These are phyloP conservation scores for Pneumocystis jirovecii DNA, from an alignment of 1,139 yeast genomes.

Conservation along the genomic window DNA sequence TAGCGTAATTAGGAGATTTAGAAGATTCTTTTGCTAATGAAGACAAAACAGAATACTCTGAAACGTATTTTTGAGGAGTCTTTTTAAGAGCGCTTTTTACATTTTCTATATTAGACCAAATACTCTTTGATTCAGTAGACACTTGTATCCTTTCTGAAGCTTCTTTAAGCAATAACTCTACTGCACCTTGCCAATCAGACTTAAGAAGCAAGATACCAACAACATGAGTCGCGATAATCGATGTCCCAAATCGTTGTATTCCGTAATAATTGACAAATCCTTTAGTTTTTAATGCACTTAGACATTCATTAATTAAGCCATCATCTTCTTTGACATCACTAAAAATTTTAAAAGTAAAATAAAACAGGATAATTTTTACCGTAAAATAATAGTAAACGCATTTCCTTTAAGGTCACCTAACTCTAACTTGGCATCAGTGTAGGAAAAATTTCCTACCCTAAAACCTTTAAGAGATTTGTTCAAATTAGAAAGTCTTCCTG, in stretches of 20 bases:
- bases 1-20: constrained; percentile 38
- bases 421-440: constrained; percentile 45
- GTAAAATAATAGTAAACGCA: constrained; percentile 68
- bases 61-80: constrained; percentile 80
- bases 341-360: constrained; percentile 12
- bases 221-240: constrained; percentile 76
- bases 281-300: constrained; percentile 38
- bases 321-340: constrained; percentile 11
- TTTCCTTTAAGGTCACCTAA: constrained; percentile 81
- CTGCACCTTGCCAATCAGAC: constrained; percentile 69
- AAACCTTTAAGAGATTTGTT: constrained; percentile 73
- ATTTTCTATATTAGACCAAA: constrained; percentile 60
- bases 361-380: constrained; percentile 38
- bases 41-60: constrained; percentile 61
- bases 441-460: constrained; percentile 24
- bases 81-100: constrained; percentile 47
- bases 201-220: constrained; percentile 60
- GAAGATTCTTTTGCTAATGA: constrained; percentile 32
- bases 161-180: constrained; percentile 60
- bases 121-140: constrained; percentile 29
- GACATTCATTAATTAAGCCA: constrained; percentile 35
- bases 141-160: constrained; percentile 34
- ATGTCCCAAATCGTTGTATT: constrained; percentile 95
- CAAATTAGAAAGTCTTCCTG: constrained; percentile 63
- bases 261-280: constrained; percentile 94